phyloP scores from a whole-genome alignment of 768 basidiomycete species.

The Galerina sulciceps region DNA sequence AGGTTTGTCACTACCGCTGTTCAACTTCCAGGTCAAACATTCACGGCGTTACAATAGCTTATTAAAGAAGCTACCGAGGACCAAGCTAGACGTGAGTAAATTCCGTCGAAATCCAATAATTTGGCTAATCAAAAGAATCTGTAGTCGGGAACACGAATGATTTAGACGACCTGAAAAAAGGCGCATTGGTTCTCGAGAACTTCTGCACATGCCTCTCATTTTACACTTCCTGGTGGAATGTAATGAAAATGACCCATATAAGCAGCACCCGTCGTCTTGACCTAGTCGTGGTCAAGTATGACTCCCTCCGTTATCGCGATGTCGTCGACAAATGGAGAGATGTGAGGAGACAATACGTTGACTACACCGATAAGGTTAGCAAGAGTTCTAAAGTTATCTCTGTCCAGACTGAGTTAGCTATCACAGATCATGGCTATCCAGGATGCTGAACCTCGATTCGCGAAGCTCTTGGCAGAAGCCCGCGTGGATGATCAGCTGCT shows the following conservation, averaged over 20 bases:
- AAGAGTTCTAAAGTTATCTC: too few species aligned
- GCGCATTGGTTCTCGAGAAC: constrained; percentile 7
- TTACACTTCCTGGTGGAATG: constrained; percentile 16
- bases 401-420: neutral
- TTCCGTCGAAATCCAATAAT: neutral
- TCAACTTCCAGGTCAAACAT: neutral
- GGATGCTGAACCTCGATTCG: neutral
- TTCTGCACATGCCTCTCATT: constrained; percentile 5
- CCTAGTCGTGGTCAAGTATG: neutral
- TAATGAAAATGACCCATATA: neutral
- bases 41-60: neutral
- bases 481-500: neutral
- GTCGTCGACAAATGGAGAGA: constrained; percentile 7
- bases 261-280: neutral
- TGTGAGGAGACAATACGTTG: constrained; percentile 4
- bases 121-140: neutral
- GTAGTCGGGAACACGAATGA: neutral
- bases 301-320: neutral
- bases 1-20: neutral
- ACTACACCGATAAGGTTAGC: constrained; percentile 7
- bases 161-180: constrained; percentile 2
- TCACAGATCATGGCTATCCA: neutral
- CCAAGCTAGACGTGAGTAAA: neutral
- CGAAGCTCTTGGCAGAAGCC: neutral
- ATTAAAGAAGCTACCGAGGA: neutral